phyloP scores from a whole-genome alignment of 768 basidiomycete species.

The Podaxis sp. region DNA sequence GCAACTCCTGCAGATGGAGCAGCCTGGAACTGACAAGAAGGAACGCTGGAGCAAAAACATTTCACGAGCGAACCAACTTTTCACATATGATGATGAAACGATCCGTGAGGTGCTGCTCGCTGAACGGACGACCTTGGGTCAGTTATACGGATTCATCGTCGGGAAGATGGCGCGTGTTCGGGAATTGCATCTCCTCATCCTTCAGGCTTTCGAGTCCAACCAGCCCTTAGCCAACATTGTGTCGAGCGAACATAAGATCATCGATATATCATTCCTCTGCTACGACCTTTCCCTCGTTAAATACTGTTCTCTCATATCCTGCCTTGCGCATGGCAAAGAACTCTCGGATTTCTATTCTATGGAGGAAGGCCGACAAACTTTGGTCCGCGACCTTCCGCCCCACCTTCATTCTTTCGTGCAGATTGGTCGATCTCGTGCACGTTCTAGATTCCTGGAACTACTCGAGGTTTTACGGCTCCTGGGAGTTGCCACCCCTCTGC shows the following conservation, averaged over 20 bases:
- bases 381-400: constrained; percentile 49
- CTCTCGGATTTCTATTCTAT: constrained; percentile 48
- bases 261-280: constrained; percentile 57
- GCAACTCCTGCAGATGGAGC: constrained; percentile 43
- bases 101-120: constrained; percentile 61
- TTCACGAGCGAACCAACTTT: constrained; percentile 46
- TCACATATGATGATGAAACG: constrained; percentile 45
- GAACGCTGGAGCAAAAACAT: constrained; percentile 43
- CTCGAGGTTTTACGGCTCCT: constrained; percentile 56
- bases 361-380: constrained; percentile 41
- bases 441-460: constrained; percentile 56
- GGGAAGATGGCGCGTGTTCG: constrained; percentile 64
- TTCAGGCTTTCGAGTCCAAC: constrained; percentile 40
- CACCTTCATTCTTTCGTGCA: constrained; percentile 48
- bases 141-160: constrained; percentile 69
- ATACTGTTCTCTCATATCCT: constrained; percentile 61
- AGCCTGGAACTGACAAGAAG: constrained; percentile 33
- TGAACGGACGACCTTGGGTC: constrained; percentile 66
- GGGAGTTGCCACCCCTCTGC: constrained; percentile 56
- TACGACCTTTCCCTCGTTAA: constrained; percentile 61
- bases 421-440: constrained; percentile 54
- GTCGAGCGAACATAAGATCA: constrained; percentile 49
- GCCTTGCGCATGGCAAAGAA: constrained; percentile 51
- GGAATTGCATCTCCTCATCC: constrained; percentile 54
- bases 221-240: constrained; percentile 40